Evolutionary conservation across 2,329 filamentous ascomycete genomes (phyloP), one percentile per base, ranked within the genome.

Genomic region (Orbilia blumenaviensis): DNA sequence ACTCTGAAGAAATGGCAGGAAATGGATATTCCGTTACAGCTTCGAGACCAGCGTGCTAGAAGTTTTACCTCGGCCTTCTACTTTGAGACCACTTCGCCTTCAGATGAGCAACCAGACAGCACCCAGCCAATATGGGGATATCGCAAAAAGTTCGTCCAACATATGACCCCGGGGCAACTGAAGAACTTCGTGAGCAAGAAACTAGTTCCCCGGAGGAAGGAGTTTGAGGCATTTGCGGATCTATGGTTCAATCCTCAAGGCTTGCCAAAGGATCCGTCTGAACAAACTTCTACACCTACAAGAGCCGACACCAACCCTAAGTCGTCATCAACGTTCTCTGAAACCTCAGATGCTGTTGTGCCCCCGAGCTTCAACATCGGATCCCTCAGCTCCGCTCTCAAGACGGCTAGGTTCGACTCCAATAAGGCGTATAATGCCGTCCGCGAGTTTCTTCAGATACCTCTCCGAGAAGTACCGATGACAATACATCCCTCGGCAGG

Each of bases 1-100:
- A 79, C 78, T 7, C 46, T 80, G 41, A 79, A 78, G 56, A 80
- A 80, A 38, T 80, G 80, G 80, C 80, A 80, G 42, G 80, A 80
- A 60, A 78, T 80, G 74, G 80, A 79, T 32, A 66, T 80, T 14
- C 77, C 80, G 6, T 7, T 80, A 10, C 18, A 66, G 10, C 1
- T 52, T 42, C 62, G 36, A 14, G 18, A 75, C 46, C 61, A 46
- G 25, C 16, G 7, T 5, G 25, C 66, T 38, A 16, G 38, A 34
- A 38, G 67, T 16, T 69, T 76, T 36, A 76, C 64, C 21, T 76
- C 78, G 18, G 79, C 79, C 21, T 80, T 80, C 25, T 64, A 80
- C 21, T 61, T 69, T 9, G 66, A 66, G 10, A 27, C 18, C 42
- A 25, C 36, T 3, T 23, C 61, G 6, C 54, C 10, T 18, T 41